Percentiles rank a stretch among this genome's conserved stretches.
Conservation (phyloP, 2,329 filamentous ascomycete species). For the Rhinocladiella mackenziei region DNA sequence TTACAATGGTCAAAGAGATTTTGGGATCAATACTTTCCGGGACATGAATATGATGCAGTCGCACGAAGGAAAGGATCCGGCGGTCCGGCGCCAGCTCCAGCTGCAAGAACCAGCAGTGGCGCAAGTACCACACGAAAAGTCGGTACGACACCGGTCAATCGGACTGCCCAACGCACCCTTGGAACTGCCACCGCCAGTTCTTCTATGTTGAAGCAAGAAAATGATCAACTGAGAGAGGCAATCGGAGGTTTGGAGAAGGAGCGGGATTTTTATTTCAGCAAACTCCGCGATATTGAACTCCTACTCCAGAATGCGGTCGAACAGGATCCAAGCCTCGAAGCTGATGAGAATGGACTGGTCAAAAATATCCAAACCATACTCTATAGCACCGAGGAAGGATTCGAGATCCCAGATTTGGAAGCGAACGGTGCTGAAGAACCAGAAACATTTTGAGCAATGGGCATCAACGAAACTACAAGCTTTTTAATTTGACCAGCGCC, state of each 20-base stretch:
- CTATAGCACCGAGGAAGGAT: constrained; percentile 85
- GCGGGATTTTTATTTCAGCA: constrained; percentile 98
- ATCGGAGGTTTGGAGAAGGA: constrained; percentile 93
- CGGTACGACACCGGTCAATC: constrained; percentile 54
- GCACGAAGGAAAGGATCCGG: constrained; percentile 74
- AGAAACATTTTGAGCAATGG: constrained; percentile 36
- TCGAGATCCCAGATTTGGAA: constrained; percentile 80
- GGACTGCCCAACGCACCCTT: constrained; percentile 27
- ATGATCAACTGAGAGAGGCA: constrained; percentile 85
- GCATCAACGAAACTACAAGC: background rate
- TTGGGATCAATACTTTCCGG: constrained; percentile 98
- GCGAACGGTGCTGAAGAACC: constrained; percentile 56
- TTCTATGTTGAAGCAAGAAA: constrained; percentile 69
- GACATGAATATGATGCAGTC: constrained; percentile 92
- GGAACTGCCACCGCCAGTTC: constrained; percentile 42
- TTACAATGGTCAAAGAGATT: constrained; percentile 94
- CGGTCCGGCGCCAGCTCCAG: constrained; percentile 52
- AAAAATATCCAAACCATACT: constrained; percentile 96
- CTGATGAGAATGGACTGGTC: constrained; percentile 84
- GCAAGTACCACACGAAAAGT: constrained; percentile 54
- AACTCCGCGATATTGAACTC: constrained; percentile 93
- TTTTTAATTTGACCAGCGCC: background rate
- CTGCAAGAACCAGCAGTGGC: constrained; percentile 41
- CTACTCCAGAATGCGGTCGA: constrained; percentile 91
- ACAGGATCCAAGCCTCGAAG: constrained; percentile 85